Percentiles rank a stretch among this genome's conserved stretches.
phyloP scores from a whole-genome alignment of 2,329 filamentous ascomycete species.

The Xylaria sp. region DNA sequence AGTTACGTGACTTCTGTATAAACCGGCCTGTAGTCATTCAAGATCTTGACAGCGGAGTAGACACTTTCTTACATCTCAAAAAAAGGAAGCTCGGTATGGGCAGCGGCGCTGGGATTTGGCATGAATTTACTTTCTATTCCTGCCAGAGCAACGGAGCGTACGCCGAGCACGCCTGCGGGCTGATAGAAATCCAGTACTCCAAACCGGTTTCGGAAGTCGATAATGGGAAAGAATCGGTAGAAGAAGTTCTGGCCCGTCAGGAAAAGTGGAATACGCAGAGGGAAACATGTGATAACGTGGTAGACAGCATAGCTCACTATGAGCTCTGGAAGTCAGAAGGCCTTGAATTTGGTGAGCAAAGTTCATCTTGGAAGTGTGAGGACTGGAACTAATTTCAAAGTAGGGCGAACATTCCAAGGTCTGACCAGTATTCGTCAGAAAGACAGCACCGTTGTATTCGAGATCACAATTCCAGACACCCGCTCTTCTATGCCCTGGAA shows the following conservation, averaged over 20 bases:
- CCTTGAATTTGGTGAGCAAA: slow-evolving; percentile 15
- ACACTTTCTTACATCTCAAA: slow-evolving; percentile 17
- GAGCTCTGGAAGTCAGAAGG: slow-evolving; percentile 23
- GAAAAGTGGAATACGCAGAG: slow-evolving; percentile 16
- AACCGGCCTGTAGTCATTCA: slow-evolving; percentile 15
- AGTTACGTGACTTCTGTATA: slow-evolving; percentile 26
- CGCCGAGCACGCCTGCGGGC: slow-evolving; percentile 17
- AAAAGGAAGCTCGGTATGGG: slow-evolving; percentile 28
- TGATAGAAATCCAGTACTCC: slow-evolving; percentile 23
- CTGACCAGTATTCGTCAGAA: slow-evolving; percentile 18
- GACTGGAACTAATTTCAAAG: slow-evolving; percentile 12
- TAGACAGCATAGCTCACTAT: slow-evolving; percentile 15
- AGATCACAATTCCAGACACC: slow-evolving; percentile 15
- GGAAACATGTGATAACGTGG: background rate
- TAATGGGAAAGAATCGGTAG: slow-evolving; percentile 9
- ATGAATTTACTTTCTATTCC: slow-evolving; percentile 24
- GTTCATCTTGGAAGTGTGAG: background rate
- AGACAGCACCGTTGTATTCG: slow-evolving; percentile 13
- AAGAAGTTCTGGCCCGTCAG: slow-evolving; percentile 20
- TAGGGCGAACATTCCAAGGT: slow-evolving; percentile 20
- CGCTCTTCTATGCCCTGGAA: slow-evolving; percentile 17
- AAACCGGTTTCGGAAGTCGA: slow-evolving; percentile 19
- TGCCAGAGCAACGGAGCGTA: slow-evolving; percentile 12
- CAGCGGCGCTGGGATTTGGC: slow-evolving; percentile 17
- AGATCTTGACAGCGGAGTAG: slow-evolving; percentile 7